Conservation (phyloP, 2,329 filamentous ascomycete genomes). For the Trichoderma semiorbis region DNA sequence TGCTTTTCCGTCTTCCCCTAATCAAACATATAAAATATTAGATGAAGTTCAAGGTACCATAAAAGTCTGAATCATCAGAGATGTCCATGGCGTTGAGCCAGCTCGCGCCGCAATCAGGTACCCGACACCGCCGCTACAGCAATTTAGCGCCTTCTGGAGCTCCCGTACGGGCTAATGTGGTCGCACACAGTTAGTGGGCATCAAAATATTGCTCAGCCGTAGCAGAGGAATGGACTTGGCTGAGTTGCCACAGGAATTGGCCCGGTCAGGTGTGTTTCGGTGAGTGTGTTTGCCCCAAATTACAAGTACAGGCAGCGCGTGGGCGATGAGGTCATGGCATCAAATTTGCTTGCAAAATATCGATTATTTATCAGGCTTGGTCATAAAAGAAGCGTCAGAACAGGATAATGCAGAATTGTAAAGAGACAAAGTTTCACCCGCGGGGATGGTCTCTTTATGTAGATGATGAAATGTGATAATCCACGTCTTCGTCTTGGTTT, state of each 20-base stretch:
- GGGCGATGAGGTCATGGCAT: not conserved
- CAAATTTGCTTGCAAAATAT: not conserved
- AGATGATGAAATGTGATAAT: not conserved
- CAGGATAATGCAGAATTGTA: not conserved
- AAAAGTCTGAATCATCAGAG: conserved; percentile 54
- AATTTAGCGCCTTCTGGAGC: not conserved
- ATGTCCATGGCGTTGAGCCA: conserved; percentile 31
- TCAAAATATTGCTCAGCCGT: not conserved
- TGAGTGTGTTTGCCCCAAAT: not conserved
- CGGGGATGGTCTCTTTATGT: conserved; percentile 1
- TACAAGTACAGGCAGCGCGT: not conserved
- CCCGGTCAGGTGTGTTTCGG: not conserved
- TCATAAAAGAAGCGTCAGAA: not conserved
- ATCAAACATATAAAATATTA: not conserved
- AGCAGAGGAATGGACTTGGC: not conserved
- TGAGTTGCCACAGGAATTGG: not conserved
- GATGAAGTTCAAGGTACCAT: conserved; percentile 40
- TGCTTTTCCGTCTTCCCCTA: not conserved
- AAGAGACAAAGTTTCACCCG: not conserved
- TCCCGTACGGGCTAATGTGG: not conserved
- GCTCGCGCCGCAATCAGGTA: not conserved
- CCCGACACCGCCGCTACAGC: not conserved
- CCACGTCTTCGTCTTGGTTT: not conserved
- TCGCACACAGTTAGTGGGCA: not conserved
- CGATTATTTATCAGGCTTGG: not conserved